Percentiles rank a stretch among this genome's conserved stretches.
Conservation (phyloP, 148 eudicot species). For the Fagopyrum tataricum region DNA sequence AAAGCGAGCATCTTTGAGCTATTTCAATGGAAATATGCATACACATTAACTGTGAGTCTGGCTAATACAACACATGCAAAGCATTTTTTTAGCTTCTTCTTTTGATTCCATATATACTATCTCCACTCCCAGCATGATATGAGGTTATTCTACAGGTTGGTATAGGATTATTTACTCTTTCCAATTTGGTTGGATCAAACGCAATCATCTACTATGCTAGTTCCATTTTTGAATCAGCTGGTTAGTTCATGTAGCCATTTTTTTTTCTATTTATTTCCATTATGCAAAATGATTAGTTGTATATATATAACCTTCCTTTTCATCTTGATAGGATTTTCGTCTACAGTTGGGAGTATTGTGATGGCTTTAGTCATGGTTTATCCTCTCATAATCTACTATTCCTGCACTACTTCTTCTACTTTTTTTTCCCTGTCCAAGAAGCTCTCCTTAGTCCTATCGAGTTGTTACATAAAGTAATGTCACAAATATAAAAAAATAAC, state of each 20-base stretch:
- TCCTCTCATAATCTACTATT: neutral
- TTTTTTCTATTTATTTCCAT: neutral
- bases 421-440: neutral
- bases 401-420: neutral
- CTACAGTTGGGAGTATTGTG: conserved; percentile 18
- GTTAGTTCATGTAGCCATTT: conserved; percentile 16
- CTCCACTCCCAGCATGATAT: neutral
- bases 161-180: conserved; percentile 23
- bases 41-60: conserved; percentile 29
- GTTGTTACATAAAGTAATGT: neutral
- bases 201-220: conserved; percentile 27
- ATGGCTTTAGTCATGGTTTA: conserved; percentile 13
- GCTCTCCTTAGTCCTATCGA: neutral
- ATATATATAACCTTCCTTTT: neutral
- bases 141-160: conserved; percentile 23
- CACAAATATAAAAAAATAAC: neutral
- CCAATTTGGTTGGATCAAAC: conserved; percentile 18
- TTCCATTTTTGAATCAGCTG: conserved; percentile 30
- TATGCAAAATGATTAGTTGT: neutral
- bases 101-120: neutral
- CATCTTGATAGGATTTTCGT: conserved; percentile 24
- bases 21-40: conserved; percentile 27
- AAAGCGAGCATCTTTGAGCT: conserved; percentile 23
- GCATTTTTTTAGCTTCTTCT: neutral
- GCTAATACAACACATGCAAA: neutral